Evolutionary conservation across 495 filamentous ascomycete species (phyloP).

Genomic region (Aspergillus funiculosus): DNA sequence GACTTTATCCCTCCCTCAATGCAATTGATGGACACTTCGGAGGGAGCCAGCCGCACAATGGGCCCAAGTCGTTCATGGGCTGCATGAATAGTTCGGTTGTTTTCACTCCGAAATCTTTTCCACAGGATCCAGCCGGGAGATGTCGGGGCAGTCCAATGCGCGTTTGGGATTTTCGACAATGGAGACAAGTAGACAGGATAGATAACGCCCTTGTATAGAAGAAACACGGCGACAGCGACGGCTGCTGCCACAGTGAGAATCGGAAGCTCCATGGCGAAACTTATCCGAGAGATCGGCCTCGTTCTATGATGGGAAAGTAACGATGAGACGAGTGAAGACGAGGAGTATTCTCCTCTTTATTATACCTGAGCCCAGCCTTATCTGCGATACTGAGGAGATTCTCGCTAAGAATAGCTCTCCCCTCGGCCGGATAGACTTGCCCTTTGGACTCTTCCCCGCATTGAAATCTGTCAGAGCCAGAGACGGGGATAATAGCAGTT

Average conservation of each 20-base stretch:
- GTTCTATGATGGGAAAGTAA: neutral
- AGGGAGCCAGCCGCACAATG: constrained; percentile 50
- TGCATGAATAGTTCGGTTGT: constrained; percentile 56
- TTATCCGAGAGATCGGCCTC: constrained; percentile 18
- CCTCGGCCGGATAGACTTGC: constrained; percentile 6
- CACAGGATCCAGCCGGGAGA: constrained; percentile 65
- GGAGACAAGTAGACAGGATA: constrained; percentile 62
- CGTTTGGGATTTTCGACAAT: constrained; percentile 61
- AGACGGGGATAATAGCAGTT: no score
- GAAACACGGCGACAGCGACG: constrained; percentile 16
- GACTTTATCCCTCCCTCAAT: constrained; percentile 57
- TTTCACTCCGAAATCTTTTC: constrained; percentile 49
- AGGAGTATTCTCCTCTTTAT: neutral
- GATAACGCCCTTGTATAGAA: constrained; percentile 54
- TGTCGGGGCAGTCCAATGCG: constrained; percentile 61
- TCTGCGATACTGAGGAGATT: no score
- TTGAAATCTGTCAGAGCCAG: neutral
- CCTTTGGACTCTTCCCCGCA: neutral
- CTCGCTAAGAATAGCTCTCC: no score
- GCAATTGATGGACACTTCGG: constrained; percentile 56
- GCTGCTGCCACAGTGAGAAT: constrained; percentile 14
- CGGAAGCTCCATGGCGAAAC: constrained; percentile 29
- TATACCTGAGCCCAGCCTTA: constrained; percentile 1
- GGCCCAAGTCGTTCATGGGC: constrained; percentile 51
- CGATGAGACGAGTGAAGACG: neutral